These are phyloP conservation scores for Tetraselmis chui DNA, from an alignment of 139 green algal genomes.

Conservation along the genomic window DNA sequence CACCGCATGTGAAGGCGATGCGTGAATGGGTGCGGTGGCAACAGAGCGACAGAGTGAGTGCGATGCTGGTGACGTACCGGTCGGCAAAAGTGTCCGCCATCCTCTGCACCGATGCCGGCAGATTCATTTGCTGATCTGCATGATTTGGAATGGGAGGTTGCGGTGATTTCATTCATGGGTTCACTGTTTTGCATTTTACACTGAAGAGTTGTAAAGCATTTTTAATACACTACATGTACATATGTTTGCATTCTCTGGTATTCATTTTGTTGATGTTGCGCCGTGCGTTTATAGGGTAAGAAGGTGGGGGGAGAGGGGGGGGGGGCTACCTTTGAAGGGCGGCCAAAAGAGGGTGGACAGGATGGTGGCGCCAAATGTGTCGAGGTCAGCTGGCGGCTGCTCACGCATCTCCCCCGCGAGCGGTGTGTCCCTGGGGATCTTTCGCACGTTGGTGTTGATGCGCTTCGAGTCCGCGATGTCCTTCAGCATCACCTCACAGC, in stretches of 20 bases:
- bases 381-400: conserved; percentile 16
- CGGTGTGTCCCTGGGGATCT: not conserved
- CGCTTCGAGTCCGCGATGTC: conserved; percentile 90
- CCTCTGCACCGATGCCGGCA: conserved; percentile 19
- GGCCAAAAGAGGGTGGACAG: conserved; percentile 89
- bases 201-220: too few relatives aligned
- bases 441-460: conserved; percentile 66
- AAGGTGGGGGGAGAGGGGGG: conserved; percentile 22
- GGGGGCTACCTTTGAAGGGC: conserved; percentile 39
- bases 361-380: conserved; percentile 53
- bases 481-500: conserved; percentile 78
- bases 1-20: too few relatives aligned
- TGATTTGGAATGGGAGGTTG: too few relatives aligned
- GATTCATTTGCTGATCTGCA: conserved; percentile 1
- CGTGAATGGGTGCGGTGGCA: too few relatives aligned
- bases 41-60: not conserved
- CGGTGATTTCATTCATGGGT: conserved; percentile 21
- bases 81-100: conserved; percentile 28
- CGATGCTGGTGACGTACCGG: conserved; percentile 3
- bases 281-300: conserved; percentile 10
- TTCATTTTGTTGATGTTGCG: conserved; percentile 5
- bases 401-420: not conserved
- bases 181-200: too few relatives aligned
- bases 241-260: too few relatives aligned
- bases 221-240: too few relatives aligned